A percentile compares a stretch with the other conserved stretches of the same genome.
Conservation (phyloP, 2,329 filamentous ascomycete genomes). For the Penicillium vulpinum region DNA sequence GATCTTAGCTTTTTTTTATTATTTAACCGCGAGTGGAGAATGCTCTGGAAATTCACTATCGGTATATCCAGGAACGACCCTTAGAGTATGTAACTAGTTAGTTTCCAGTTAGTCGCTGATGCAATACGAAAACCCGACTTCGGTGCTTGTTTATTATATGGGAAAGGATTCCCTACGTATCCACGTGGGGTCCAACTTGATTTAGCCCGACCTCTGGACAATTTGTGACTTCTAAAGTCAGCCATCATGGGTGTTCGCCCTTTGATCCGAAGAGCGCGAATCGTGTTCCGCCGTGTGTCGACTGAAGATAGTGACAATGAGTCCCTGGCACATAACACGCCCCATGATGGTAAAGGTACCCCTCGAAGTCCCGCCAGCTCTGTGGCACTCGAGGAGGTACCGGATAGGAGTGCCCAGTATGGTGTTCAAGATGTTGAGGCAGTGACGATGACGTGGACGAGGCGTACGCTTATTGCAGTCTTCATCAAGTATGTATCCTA, state of each 20-base stretch:
- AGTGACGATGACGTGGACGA: conserved; percentile 15
- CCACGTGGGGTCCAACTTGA: background rate
- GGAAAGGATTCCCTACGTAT: background rate
- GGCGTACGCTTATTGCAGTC: conserved; percentile 8
- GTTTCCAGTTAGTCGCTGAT: background rate
- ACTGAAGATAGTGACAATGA: background rate
- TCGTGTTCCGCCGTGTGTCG: background rate
- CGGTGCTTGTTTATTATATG: background rate
- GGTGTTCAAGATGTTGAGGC: conserved; percentile 18
- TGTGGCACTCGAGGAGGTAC: background rate
- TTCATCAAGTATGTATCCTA: conserved; percentile 9
- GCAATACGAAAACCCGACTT: background rate
- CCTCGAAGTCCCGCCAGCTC: background rate
- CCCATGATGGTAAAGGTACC: background rate
- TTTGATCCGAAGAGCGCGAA: background rate
- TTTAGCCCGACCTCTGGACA: background rate
- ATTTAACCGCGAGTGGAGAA: background rate
- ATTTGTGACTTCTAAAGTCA: background rate
- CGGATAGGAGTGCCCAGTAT: conserved; percentile 13
- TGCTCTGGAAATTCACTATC: background rate
- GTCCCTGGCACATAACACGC: background rate
- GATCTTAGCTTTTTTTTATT: background rate
- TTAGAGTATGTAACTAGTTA: background rate
- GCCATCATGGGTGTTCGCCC: background rate
- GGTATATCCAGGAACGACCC: background rate